Conservation (phyloP, 148 eudicot species). For the Spergularia bocconei region DNA sequence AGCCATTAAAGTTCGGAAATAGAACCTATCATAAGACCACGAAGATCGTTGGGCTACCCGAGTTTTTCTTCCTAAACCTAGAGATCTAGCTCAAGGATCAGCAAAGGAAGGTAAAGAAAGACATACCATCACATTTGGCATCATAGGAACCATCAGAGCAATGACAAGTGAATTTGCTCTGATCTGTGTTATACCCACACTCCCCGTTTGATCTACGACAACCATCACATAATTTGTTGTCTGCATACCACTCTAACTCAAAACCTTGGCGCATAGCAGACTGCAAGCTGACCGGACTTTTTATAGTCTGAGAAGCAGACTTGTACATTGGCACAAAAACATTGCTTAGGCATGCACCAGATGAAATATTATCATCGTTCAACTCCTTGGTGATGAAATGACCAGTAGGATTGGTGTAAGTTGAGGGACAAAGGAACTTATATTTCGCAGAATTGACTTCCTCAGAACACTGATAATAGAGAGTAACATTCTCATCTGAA, state of each 20-base stretch:
- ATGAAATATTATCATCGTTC: not conserved
- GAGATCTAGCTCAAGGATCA: not conserved
- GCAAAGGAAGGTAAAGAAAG: not conserved
- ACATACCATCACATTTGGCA: constrained; percentile 4
- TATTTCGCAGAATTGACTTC: not conserved
- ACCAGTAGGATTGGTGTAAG: not conserved
- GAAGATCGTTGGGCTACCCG: not conserved
- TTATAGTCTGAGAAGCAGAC: constrained; percentile 2
- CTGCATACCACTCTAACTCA: constrained; percentile 41
- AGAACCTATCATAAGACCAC: not conserved
- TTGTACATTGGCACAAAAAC: constrained; percentile 13
- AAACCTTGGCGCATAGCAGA: constrained; percentile 39
- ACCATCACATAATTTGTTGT: constrained; percentile 21
- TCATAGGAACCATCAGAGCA: constrained; percentile 30
- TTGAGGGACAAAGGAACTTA: constrained; percentile 1
- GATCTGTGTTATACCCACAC: constrained; percentile 43
- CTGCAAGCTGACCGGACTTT: not conserved
- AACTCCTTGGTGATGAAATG: not conserved
- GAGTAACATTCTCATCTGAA: constrained; percentile 27
- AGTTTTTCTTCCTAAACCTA: not conserved
- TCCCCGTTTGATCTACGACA: constrained; percentile 42
- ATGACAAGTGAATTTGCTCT: constrained; percentile 37
- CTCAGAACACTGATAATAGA: constrained; percentile 35
- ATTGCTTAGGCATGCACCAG: constrained; percentile 2
- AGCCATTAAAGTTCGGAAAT: not conserved